These are phyloP conservation scores for Pseudonitzschia multistriata DNA, from an alignment of 108 stramenopile species.

Conservation along the genomic window DNA sequence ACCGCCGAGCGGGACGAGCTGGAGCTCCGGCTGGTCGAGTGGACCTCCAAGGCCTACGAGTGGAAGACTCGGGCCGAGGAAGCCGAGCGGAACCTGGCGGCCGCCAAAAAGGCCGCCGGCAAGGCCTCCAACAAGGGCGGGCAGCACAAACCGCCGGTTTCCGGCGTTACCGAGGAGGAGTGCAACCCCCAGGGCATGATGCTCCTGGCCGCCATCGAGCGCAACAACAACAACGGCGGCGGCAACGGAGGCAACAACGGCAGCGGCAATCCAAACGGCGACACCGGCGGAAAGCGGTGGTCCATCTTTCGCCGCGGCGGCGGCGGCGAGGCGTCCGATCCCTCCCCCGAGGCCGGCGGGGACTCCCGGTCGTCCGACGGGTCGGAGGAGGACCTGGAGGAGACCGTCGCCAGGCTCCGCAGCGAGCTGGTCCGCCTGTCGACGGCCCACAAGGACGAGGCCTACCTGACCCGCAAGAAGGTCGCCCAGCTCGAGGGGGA, in stretches of 20 bases:
- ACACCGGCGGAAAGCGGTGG: not conserved
- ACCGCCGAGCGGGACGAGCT: constrained; percentile 15
- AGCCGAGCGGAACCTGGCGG: constrained; percentile 26
- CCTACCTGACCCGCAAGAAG: constrained; percentile 30
- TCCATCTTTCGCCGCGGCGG: not conserved
- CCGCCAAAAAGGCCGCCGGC: not conserved
- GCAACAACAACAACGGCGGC: not conserved
- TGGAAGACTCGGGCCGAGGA: constrained; percentile 37
- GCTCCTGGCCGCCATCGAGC: constrained; percentile 27
- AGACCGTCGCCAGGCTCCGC: constrained; percentile 26
- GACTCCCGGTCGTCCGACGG: not conserved
- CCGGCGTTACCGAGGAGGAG: not conserved
- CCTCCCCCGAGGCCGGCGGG: not conserved
- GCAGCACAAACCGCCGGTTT: not conserved
- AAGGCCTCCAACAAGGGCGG: not conserved
- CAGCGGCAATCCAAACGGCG: not conserved
- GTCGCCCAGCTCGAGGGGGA: constrained; percentile 32
- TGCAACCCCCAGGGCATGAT: constrained; percentile 26
- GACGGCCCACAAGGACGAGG: constrained; percentile 37
- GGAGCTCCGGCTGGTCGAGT: constrained; percentile 15
- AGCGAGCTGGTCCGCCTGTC: constrained; percentile 38
- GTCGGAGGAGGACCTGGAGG: constrained; percentile 20
- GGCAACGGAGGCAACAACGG: not conserved
- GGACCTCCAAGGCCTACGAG: constrained; percentile 27
- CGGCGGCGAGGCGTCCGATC: not conserved